Percentiles rank a stretch among this genome's conserved stretches.
These are phyloP conservation scores for Cystobasidiaceae sp. DNA, from an alignment of 1,284 basidiomycete genomes.

Conservation along the genomic window DNA sequence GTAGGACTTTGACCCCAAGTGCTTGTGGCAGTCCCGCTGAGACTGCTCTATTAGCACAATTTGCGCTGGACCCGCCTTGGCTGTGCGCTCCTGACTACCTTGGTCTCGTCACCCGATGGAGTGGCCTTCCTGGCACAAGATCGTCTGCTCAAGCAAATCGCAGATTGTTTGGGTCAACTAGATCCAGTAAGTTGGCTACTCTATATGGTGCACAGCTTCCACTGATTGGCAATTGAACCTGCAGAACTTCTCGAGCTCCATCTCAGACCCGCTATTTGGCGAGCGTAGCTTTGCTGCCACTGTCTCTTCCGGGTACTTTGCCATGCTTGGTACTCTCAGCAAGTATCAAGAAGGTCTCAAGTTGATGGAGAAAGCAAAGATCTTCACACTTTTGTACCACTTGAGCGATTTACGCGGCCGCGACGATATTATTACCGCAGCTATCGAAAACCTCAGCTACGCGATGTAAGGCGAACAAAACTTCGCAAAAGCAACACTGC, in stretches of 20 bases:
- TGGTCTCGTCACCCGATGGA: slow-evolving; percentile 79
- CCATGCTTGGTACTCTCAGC: slow-evolving; percentile 88
- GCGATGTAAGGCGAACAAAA: slow-evolving; percentile 58
- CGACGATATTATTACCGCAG: slow-evolving; percentile 83
- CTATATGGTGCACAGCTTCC: neutral
- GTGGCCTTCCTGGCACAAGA: slow-evolving; percentile 79
- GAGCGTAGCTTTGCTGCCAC: slow-evolving; percentile 75
- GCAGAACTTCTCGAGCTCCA: slow-evolving; percentile 42
- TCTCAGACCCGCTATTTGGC: slow-evolving; percentile 74
- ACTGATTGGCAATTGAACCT: neutral
- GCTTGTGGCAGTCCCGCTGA: neutral
- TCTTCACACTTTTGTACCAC: slow-evolving; percentile 93
- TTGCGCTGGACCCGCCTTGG: slow-evolving; percentile 66
- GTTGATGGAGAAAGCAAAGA: slow-evolving; percentile 80
- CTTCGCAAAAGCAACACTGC: neutral
- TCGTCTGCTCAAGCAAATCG: slow-evolving; percentile 75
- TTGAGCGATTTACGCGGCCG: slow-evolving; percentile 82
- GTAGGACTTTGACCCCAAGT: slow-evolving; percentile 45
- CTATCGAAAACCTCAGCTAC: slow-evolving; percentile 89
- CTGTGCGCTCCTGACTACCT: slow-evolving; percentile 72
- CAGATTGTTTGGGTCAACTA: slow-evolving; percentile 82
- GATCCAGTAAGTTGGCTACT: slow-evolving; percentile 64
- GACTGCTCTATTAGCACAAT: slow-evolving; percentile 48
- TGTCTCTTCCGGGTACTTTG: slow-evolving; percentile 85
- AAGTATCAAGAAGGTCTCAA: slow-evolving; percentile 81